Percentiles rank a stretch among this genome's conserved stretches.
Conservation (phyloP, 768 basidiomycete genomes). For the Mycena vitilis region DNA sequence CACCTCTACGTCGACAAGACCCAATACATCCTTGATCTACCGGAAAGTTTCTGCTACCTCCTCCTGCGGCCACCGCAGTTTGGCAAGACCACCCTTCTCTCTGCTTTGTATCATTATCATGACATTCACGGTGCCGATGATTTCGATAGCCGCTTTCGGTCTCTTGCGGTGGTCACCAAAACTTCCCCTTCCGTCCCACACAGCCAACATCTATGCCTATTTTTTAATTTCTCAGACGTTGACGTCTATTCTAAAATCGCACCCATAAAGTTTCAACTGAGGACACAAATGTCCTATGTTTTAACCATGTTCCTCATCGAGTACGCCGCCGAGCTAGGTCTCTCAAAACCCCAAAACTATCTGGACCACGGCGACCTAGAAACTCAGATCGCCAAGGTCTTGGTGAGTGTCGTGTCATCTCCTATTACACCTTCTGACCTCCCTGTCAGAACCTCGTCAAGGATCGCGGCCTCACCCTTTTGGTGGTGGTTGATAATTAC, state of each 20-base stretch:
- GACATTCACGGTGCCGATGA: not conserved
- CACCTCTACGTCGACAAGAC: constrained; percentile 2
- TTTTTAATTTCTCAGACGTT: not conserved
- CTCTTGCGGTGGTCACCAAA: not conserved
- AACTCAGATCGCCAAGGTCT: constrained; percentile 5
- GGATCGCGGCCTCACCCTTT: constrained; percentile 13
- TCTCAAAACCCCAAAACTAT: not conserved
- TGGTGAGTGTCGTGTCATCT: constrained; percentile 13
- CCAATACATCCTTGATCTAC: not conserved
- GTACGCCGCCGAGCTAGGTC: constrained; percentile 19
- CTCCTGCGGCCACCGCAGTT: constrained; percentile 20
- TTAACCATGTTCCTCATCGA: constrained; percentile 15
- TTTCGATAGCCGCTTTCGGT: not conserved
- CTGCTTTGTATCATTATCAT: constrained; percentile 1
- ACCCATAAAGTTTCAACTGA: not conserved
- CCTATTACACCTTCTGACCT: not conserved
- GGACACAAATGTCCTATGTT: not conserved
- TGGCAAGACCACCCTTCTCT: constrained; percentile 12
- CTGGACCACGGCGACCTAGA: not conserved
- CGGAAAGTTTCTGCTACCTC: not conserved
- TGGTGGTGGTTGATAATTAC: constrained; percentile 23
- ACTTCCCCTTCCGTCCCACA: not conserved
- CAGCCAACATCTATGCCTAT: not conserved
- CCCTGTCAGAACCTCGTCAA: constrained; percentile 6
- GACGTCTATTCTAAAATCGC: not conserved